Evolutionary conservation across 305 asterid species (phyloP), one percentile per base, ranked within the genome.

Genomic region (Andrographis paniculata): DNA sequence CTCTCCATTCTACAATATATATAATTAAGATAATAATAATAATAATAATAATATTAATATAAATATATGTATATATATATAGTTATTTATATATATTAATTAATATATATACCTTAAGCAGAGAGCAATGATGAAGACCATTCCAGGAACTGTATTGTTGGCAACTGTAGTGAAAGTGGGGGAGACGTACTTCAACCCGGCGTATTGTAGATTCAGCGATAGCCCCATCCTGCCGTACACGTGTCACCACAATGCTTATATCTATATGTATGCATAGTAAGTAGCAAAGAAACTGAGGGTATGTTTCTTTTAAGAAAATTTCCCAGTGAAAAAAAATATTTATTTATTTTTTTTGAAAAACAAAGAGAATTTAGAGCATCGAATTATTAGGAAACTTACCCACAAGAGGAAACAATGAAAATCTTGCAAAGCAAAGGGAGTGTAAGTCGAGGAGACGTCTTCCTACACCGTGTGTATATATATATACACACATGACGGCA

Each of bases 101-200:
- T n/a, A n/a, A n/a, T n/a, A n/a, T n/a, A n/a, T n/a, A n/a, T 67
- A 79, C 94, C 94, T 75, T 16, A 70, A 52, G 48, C 65, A 52
- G 19, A 77, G 58, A 3, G 94, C 84, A 37, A 84, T 46, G 62
- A 73, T 50, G 17, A 84, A 84, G 15, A 76, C 82, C 39, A 73
- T 35, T 0, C 67, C 73, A 21, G 87, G 92, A 27, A 75, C 55
- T 6, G 76, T 68, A 60, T 66, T 70, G 28, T 59, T 59, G 36
- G 54, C 8, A 16, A 83, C 81, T 6, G 81, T 65, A 0, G 71
- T 76, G 48, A 72, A 70, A 37, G 88, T 79, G 10, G 88, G 81
- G 5, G 84, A 60, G 6, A 63, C 59, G 19, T 67, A 75, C 12
- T 55, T 59, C 31, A 79, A 33, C 14, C 67, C 72, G 11, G 40